These are phyloP conservation scores for Cladosporium sp. DNA, from an alignment of 2,329 filamentous ascomycete species.

Conservation along the genomic window DNA sequence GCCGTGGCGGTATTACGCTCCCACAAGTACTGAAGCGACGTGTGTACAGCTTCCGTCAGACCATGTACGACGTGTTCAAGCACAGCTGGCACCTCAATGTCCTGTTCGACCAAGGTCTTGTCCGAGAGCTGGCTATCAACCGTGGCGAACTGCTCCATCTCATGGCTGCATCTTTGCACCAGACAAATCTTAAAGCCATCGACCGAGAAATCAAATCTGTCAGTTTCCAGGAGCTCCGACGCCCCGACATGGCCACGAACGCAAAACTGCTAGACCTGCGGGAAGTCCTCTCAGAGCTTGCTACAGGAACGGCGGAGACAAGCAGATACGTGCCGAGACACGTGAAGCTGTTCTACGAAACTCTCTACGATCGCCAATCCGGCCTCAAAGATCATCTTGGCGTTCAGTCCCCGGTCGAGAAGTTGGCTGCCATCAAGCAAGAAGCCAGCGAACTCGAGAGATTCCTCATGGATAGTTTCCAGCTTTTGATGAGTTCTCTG, in stretches of 20 bases:
- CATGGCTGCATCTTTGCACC: neutral
- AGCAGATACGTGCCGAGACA: neutral
- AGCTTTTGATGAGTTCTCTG: conserved; percentile 21
- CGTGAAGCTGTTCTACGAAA: neutral
- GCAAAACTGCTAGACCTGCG: neutral
- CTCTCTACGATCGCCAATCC: neutral
- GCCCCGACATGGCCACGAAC: neutral
- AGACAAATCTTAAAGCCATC: neutral
- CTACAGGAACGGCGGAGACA: neutral
- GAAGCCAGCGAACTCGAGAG: conserved; percentile 14
- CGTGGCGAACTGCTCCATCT: neutral
- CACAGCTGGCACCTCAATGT: neutral
- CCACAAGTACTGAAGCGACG: neutral
- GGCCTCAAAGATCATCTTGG: neutral
- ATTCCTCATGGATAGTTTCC: conserved; percentile 22
- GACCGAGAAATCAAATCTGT: neutral
- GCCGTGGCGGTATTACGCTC: neutral
- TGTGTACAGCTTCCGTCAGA: neutral
- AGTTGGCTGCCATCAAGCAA: neutral
- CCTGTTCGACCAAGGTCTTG: neutral
- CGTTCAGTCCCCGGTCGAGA: neutral
- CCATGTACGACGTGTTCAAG: neutral
- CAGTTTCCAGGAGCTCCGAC: neutral
- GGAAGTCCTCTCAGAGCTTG: neutral
- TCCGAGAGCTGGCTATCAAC: neutral